phyloP scores from a whole-genome alignment of 2,329 filamentous ascomycete genomes.

The Pseudogymnoascus sp. region DNA sequence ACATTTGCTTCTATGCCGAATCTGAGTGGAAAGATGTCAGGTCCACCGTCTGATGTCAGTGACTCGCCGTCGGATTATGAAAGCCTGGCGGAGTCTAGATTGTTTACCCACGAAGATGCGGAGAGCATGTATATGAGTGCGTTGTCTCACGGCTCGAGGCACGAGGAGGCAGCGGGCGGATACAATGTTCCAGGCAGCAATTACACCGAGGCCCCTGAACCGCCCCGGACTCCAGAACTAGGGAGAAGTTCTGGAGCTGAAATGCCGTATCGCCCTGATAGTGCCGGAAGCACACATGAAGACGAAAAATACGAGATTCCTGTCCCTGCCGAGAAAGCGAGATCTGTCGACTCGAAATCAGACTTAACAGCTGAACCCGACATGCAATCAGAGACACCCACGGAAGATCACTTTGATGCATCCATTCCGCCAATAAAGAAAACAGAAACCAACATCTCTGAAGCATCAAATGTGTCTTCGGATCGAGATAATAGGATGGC shows the following conservation, averaged over 20 bases:
- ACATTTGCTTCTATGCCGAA: background rate
- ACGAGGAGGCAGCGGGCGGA: constrained; percentile 11
- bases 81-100: constrained; percentile 53
- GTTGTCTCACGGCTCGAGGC: constrained; percentile 37
- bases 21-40: background rate
- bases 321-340: background rate
- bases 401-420: background rate
- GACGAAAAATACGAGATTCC: background rate
- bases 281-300: background rate
- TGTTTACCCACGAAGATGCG: constrained; percentile 72
- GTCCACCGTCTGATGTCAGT: constrained; percentile 3
- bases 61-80: constrained; percentile 25
- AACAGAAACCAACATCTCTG: constrained; percentile 19
- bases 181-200: background rate
- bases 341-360: background rate
- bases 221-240: background rate
- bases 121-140: constrained; percentile 83
- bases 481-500: constrained; percentile 22
- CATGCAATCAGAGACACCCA: constrained; percentile 9
- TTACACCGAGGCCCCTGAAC: background rate
- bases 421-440: constrained; percentile 16
- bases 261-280: background rate
- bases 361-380: constrained; percentile 3
- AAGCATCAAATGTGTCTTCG: constrained; percentile 21
- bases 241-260: background rate